Base-by-base conservation (phyloP, 208 protist genomes). In the Wallacemonas sp. region DNA sequence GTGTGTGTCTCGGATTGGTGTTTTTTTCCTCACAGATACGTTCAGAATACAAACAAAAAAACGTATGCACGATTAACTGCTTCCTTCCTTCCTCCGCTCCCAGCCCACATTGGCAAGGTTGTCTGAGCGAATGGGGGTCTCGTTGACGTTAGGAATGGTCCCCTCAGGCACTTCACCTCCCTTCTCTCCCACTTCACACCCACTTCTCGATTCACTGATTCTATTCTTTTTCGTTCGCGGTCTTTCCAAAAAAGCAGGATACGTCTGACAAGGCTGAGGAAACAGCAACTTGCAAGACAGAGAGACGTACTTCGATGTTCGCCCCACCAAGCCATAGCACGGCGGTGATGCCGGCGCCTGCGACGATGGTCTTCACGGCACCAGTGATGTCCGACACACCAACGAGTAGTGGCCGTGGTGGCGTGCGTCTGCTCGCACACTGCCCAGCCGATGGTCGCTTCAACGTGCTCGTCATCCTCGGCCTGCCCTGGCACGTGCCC, bases 401-500 rank as follows among this genome's bases (percentile, higher is more conserved):
- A 14, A 17, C 38, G 12, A 48, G 23, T 36, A 47, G 57, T 38
- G 46, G 33, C 41, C 48, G 44, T 8, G 16, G 47, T 41, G 34
- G 72, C 71, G 68, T 39, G 27, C 68, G 78, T 33, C 67, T 84
- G 29, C 47, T 85, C 8, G 23, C 56, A 8, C 62, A 68, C 24
- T 44, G 34, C 65, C 61, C 73, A 12, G 57, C 56, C 0, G 66
- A 73, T 6, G 43, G 55, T 41, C 27, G 63, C 4, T 66, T 70
- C 16, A 93, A 87, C 48, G 85, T 92, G 1, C 68, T 96, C 8
- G 64, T 96, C 38, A 39, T 92, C 14, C 79, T 74, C 21, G 87
- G 86, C 27, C 87, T 94, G 24, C 76, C 90, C 16, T 96, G 90
- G 87, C 73, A 94, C 78, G 80, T 73, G 1, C 83, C 70, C 26